Conservation (phyloP, 1,284 basidiomycete species). For the Fomitopsis schrenkii region DNA sequence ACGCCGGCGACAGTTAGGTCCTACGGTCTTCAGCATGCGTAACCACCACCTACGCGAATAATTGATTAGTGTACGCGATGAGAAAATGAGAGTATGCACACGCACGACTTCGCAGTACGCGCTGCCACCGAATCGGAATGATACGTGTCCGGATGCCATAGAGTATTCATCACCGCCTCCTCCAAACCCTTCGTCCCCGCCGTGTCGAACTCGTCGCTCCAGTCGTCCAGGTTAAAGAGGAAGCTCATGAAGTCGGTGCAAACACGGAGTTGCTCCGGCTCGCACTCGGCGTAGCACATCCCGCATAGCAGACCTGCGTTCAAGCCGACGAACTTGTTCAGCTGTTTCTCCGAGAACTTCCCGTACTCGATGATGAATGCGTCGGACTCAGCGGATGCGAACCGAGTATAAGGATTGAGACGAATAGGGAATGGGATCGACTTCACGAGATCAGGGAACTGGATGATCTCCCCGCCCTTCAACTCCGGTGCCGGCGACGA, state of each 20-base stretch:
- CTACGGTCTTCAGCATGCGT: constrained; percentile 29
- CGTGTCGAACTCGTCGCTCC: constrained; percentile 24
- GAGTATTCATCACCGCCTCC: constrained; percentile 31
- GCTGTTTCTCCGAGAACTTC: constrained; percentile 20
- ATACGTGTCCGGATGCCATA: constrained; percentile 19
- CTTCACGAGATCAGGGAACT: constrained; percentile 6
- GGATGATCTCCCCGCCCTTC: background rate
- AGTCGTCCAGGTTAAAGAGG: constrained; percentile 33
- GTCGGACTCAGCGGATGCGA: constrained; percentile 20
- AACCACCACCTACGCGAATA: constrained; percentile 33
- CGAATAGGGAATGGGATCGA: constrained; percentile 19
- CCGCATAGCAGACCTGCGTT: constrained; percentile 23
- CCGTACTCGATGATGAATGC: constrained; percentile 21
- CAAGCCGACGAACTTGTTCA: constrained; percentile 18
- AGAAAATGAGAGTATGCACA: background rate
- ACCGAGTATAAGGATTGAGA: constrained; percentile 13
- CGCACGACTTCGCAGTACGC: constrained; percentile 20
- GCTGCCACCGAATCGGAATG: constrained; percentile 17
- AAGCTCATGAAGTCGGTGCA: constrained; percentile 32
- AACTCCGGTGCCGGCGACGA: background rate
- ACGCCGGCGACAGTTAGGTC: constrained; percentile 29
- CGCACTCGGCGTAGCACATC: constrained; percentile 26
- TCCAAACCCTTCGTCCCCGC: constrained; percentile 29
- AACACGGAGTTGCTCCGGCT: constrained; percentile 25
- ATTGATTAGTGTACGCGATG: background rate